phyloP scores from a whole-genome alignment of 179 eudicot genomes.

The Silene noctiflora region DNA sequence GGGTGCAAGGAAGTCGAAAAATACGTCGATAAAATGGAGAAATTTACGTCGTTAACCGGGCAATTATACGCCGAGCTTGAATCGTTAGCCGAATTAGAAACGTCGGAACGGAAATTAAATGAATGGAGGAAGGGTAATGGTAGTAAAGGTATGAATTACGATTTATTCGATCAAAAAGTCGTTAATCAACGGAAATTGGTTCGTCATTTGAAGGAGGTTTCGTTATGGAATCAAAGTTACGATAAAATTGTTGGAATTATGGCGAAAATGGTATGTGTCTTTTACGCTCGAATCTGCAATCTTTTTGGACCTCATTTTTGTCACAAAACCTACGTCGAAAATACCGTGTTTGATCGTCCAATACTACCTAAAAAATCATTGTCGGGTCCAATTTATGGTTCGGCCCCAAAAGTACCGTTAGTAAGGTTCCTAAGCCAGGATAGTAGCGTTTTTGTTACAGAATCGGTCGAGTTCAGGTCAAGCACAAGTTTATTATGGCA shows the following conservation, averaged over 20 bases:
- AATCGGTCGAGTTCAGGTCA: not conserved
- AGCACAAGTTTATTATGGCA: not conserved
- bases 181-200: constrained; percentile 50
- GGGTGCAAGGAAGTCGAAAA: constrained; percentile 45
- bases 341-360: constrained; percentile 1
- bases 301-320: constrained; percentile 52
- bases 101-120: constrained; percentile 41
- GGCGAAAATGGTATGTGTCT: constrained; percentile 47
- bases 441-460: constrained; percentile 12
- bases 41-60: constrained; percentile 38
- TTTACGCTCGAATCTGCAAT: constrained; percentile 46
- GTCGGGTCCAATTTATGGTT: constrained; percentile 32
- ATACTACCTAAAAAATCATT: not conserved
- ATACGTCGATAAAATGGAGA: constrained; percentile 55
- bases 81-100: constrained; percentile 49
- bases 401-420: constrained; percentile 13
- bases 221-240: constrained; percentile 61
- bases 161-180: constrained; percentile 47
- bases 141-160: constrained; percentile 24
- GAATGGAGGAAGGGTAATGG: constrained; percentile 35
- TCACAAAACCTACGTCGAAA: not conserved
- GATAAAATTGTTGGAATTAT: constrained; percentile 50
- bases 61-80: constrained; percentile 47
- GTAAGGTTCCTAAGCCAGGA: constrained; percentile 36
- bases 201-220: constrained; percentile 42